These are phyloP conservation scores for Mrakia frigida DNA, from an alignment of 768 basidiomycete genomes.

Conservation along the genomic window DNA sequence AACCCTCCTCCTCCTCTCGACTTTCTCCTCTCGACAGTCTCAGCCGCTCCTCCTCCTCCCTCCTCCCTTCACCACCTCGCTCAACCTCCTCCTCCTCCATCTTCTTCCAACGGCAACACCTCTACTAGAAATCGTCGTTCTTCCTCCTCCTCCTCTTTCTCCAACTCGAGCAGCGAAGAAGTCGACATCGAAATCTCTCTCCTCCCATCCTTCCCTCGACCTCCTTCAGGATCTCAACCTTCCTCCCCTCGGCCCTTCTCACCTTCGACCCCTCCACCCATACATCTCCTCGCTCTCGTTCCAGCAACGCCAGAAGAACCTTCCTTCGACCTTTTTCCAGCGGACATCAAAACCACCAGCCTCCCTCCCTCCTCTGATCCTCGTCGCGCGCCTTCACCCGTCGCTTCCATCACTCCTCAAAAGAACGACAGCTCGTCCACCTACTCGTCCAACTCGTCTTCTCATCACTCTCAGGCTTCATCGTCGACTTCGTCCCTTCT, in stretches of 20 bases:
- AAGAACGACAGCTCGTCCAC: background rate
- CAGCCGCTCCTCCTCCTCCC: background rate
- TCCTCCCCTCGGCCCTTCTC: slow-evolving; percentile 8
- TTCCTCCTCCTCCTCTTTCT: background rate
- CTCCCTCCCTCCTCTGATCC: background rate
- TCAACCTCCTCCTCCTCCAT: background rate
- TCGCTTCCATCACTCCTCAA: slow-evolving; percentile 13
- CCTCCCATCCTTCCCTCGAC: background rate
- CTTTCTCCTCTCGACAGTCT: background rate
- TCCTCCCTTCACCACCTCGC: background rate
- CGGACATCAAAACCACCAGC: background rate
- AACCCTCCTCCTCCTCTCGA: background rate
- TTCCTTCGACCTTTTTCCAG: background rate
- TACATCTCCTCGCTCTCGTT: background rate
- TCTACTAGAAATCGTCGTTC: too few species aligned
- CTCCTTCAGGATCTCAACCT: background rate
- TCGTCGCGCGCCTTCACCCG: background rate
- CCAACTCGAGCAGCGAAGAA: background rate
- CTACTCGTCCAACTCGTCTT: background rate
- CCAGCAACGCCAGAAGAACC: background rate
- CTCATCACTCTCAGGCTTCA: background rate
- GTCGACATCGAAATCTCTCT: slow-evolving; percentile 12
- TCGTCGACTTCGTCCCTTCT: slow-evolving; percentile 1
- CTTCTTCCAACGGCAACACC: background rate
- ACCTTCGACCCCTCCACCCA: background rate